These are phyloP conservation scores for Nitzschia sp. DNA, from an alignment of 108 stramenopile genomes.

Conservation along the genomic window DNA sequence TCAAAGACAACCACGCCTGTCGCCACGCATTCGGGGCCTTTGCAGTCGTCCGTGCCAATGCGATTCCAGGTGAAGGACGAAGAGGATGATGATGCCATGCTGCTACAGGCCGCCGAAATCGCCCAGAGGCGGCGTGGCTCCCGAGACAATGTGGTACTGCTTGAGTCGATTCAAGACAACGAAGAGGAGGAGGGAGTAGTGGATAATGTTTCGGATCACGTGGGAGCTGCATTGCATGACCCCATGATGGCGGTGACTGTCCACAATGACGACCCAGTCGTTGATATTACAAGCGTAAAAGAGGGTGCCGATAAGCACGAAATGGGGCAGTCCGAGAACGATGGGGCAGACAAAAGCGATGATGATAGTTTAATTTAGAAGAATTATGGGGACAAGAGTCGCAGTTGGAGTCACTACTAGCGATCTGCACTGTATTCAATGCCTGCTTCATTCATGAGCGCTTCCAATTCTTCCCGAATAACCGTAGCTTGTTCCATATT, in stretches of 20 bases:
- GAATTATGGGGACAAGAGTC: not conserved
- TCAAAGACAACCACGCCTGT: no score
- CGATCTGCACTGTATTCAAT: conserved; percentile 40
- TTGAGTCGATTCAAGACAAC: not conserved
- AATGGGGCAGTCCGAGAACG: no score
- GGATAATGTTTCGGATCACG: not conserved
- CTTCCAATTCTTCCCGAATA: conserved; percentile 50
- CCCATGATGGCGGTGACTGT: no score
- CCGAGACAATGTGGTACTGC: not conserved
- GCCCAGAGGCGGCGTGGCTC: not conserved
- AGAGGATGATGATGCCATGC: conserved; percentile 6
- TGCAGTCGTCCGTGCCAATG: not conserved
- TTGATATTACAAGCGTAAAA: no score
- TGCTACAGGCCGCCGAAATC: conserved; percentile 11
- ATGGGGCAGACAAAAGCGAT: not conserved
- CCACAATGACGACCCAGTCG: no score
- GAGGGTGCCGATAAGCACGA: no score
- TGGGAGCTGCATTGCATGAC: not conserved
- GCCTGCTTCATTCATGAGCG: conserved; percentile 44
- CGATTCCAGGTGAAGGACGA: not conserved
- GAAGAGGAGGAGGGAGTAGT: not conserved
- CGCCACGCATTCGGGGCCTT: not conserved
- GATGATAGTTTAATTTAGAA: conserved; percentile 1
- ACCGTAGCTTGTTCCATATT: conserved; percentile 47
- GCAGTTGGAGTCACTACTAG: not conserved